Evolutionary conservation across 495 filamentous ascomycete species (phyloP), one percentile per base, ranked within the genome.

Genomic region (Neurospora cerealis): DNA sequence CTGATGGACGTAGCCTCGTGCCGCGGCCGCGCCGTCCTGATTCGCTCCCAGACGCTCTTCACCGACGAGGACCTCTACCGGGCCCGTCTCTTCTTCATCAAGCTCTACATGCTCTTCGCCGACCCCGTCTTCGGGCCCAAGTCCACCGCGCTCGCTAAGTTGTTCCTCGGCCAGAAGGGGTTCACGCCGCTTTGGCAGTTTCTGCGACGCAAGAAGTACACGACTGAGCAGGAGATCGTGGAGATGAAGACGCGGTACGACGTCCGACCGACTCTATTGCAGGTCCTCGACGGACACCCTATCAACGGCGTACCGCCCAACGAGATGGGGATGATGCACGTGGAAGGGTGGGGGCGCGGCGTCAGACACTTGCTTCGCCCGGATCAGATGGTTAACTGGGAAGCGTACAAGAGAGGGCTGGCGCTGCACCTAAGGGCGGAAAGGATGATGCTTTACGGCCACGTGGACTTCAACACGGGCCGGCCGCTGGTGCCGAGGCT

Each of bases 151-250:
- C 75, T 92, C 46, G 80, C 87, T 34, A 80, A 85, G 32, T 76
- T 93, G 72, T 82, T 92, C 71, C 77, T 92, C 44, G 87, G 86
- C n/a, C 90, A 92, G 77, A 81, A 82, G n/a, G 79, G 81, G 36
- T 75, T 92, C 19, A 82, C 78, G 0, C 74, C 83, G 10, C 83
- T 92, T 21, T 85, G 84, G 77, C 75, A 84, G 3, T 77, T 87
- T 5, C 80, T 93, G 19, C 82, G 82, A 37, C 77, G 85, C 0
- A 80, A 82, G 40, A 74, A 79, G 24, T 82, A 86, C 72, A 78
- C 73, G 32, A 80, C 71, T 5, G 28, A 77, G 0, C 70, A 83
- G 15, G 88, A 89, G 60, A 72, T 87, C 15, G 21, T 87, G 13
- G 69, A 81, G 69, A 80, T 87, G 74, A 86, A 83, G 75, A 74